Percentiles rank a stretch among this genome's conserved stretches.
phyloP scores from a whole-genome alignment of 2,329 filamentous ascomycete genomes.

The Bretziella fagacearum region DNA sequence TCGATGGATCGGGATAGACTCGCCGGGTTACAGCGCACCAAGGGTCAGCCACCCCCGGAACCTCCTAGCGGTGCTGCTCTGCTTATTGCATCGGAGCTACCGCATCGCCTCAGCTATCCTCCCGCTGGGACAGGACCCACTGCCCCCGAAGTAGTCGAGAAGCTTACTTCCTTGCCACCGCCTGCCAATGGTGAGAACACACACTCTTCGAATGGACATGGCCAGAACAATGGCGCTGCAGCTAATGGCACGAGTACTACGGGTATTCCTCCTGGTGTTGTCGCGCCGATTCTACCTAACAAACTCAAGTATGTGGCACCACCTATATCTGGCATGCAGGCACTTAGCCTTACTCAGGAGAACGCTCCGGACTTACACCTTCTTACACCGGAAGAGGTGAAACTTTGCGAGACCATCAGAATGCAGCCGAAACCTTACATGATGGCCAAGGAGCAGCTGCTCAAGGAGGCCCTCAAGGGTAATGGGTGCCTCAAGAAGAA shows the following conservation, averaged over 20 bases:
- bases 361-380: slow-evolving; percentile 71
- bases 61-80: slow-evolving; percentile 58
- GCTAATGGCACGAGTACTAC: slow-evolving; percentile 31
- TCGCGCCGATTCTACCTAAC: slow-evolving; percentile 18
- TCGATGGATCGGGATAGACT: slow-evolving; percentile 70
- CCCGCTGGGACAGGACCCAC: slow-evolving; percentile 17
- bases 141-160: slow-evolving; percentile 19
- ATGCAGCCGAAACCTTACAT: slow-evolving; percentile 89
- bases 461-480: slow-evolving; percentile 77
- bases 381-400: slow-evolving; percentile 64
- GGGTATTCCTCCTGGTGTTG: slow-evolving; percentile 19
- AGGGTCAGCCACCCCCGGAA: slow-evolving; percentile 49
- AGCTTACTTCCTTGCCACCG: neutral
- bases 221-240: slow-evolving; percentile 36
- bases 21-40: slow-evolving; percentile 51
- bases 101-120: slow-evolving; percentile 35
- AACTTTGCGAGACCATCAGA: slow-evolving; percentile 69
- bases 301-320: slow-evolving; percentile 37
- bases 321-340: slow-evolving; percentile 42
- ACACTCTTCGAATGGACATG: slow-evolving; percentile 26
- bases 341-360: slow-evolving; percentile 55
- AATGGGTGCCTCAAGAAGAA: slow-evolving; percentile 89
- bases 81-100: slow-evolving; percentile 63
- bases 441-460: slow-evolving; percentile 81
- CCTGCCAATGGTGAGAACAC: slow-evolving; percentile 34